A percentile compares a stretch with the other conserved stretches of the same genome.
These are phyloP conservation scores for Carex scoparia DNA, from an alignment of 176 grass and related monocot genomes.

Conservation along the genomic window DNA sequence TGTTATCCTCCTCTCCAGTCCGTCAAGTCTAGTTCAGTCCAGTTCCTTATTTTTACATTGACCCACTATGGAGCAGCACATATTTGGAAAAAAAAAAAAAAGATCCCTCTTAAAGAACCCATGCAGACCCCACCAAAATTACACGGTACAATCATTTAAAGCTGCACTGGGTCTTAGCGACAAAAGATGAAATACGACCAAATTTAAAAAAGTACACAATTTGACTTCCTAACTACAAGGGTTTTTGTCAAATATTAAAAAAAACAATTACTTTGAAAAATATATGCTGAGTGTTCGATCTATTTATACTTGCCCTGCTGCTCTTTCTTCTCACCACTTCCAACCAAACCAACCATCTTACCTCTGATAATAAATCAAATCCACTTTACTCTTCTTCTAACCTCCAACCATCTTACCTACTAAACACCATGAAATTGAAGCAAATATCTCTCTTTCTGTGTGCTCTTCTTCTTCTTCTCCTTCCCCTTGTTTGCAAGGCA, in stretches of 20 bases:
- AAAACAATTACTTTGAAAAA: neutral
- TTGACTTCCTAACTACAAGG: neutral
- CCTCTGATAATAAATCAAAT: neutral
- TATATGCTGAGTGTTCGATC: neutral
- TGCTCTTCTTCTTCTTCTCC: constrained; percentile 26
- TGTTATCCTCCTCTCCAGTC: neutral
- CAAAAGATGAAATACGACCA: neutral
- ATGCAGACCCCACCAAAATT: too few relatives aligned
- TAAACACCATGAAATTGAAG: constrained; percentile 23
- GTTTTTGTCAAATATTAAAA: constrained; percentile 12
- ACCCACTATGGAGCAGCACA: too few relatives aligned
- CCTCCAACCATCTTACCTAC: neutral
- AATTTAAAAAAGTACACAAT: constrained; percentile 4
- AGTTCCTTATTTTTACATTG: neutral
- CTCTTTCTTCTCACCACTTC: constrained; percentile 11
- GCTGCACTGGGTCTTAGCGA: neutral
- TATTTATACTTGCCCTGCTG: constrained; percentile 14
- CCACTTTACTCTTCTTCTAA: neutral
- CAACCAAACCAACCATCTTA: constrained; percentile 15
- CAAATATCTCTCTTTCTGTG: constrained; percentile 17
- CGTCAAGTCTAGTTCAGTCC: neutral
- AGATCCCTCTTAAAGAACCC: too few relatives aligned
- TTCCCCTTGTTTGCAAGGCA: constrained; percentile 5
- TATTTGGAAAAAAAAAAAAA: too few relatives aligned
- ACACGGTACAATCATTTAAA: neutral